These are phyloP conservation scores for Phytopythium chamaehyphon DNA, from an alignment of 352 stramenopile genomes.

Conservation along the genomic window DNA sequence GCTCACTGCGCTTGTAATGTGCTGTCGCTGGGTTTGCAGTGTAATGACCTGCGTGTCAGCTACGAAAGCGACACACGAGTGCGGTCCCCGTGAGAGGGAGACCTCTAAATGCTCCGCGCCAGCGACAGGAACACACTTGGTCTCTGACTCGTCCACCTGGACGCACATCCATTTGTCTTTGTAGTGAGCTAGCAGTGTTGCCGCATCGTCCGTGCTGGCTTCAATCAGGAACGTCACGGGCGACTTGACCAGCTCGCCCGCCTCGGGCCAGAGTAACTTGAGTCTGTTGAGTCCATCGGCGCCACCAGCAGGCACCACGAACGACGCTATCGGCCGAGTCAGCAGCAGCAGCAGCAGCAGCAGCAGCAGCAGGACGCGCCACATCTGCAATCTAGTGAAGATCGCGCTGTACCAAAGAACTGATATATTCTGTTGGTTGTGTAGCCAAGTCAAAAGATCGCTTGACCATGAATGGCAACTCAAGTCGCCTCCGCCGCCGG, in stretches of 20 bases:
- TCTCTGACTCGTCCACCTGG: constrained; percentile 13
- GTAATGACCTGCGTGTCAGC: constrained; percentile 7
- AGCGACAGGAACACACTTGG: constrained; percentile 16
- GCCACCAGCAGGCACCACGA: too few relatives aligned
- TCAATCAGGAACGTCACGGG: constrained; percentile 19
- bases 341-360: too few relatives aligned
- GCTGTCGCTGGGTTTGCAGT: constrained; percentile 7
- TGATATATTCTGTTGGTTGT: too few relatives aligned
- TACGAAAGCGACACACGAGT: constrained; percentile 17
- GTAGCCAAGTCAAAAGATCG: too few relatives aligned
- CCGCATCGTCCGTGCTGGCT: constrained; percentile 8
- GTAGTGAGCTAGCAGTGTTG: constrained; percentile 11
- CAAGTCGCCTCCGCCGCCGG: too few relatives aligned
- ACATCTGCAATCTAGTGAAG: too few relatives aligned
- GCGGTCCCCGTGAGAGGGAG: constrained; percentile 13
- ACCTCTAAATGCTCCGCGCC: constrained; percentile 12
- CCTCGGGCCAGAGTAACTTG: constrained; percentile 11
- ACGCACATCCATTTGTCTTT: constrained; percentile 18
- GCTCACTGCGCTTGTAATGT: constrained; percentile 3
- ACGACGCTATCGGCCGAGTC: too few relatives aligned
- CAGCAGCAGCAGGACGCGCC: too few relatives aligned
- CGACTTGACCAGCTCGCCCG: constrained; percentile 17
- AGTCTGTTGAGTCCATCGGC: constrained; percentile 11
- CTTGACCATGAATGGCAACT: too few relatives aligned
- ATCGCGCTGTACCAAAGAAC: too few relatives aligned